Evolutionary conservation across 2,329 filamentous ascomycete genomes (phyloP), one percentile per base, ranked within the genome.

Genomic region (Beauveria caledonica): DNA sequence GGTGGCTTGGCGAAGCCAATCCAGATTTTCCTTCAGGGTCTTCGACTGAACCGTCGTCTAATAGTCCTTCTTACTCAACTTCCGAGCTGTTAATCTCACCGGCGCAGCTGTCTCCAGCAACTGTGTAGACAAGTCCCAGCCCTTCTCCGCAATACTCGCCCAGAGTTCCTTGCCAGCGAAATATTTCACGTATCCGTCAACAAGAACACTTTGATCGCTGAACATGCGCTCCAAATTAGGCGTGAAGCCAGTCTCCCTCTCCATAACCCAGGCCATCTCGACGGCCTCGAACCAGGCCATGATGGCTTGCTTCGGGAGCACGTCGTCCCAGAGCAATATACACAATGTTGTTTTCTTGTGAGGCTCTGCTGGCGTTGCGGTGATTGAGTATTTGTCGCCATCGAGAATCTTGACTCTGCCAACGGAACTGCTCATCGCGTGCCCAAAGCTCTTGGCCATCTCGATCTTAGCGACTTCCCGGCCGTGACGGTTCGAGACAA

Each of bases 381-480:
- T 50, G 25, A 62, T 62, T 13, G 52, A 48, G 7, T 50, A 53
- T 10, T 46, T 57, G 17, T 60, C 59, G 15, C 67, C 68, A 19
- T 62, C 55, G 2, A 74, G 63, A 36, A 74, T 71, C 1, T 67
- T 64, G 9, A 68, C 71, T 48, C 69, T 66, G 49, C 65, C 65
- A 2, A 64, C 53, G 5, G 72, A 70, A 46, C 74, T 71, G 1
- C 72, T 62, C 6, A 70, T 65, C 33, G 67, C 71, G 19, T 78
- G 71, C 40, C 69, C 71, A 62, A 80, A 82, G 61, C 68, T 77
- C 7, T 65, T 62, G 0, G 76, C 76, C 59, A 71, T 77, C 60
- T 70, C 80, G 66, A 77, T 77, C 62, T 69, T 65, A 4, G 71
- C 71, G 6, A 72, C 65, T 1, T 56, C 49, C 2, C 69, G 51